Percentiles rank a stretch among this genome's conserved stretches.
Evolutionary conservation across 306 rosid species (phyloP).

Genomic region (Dalbergia cochinchinensis): DNA sequence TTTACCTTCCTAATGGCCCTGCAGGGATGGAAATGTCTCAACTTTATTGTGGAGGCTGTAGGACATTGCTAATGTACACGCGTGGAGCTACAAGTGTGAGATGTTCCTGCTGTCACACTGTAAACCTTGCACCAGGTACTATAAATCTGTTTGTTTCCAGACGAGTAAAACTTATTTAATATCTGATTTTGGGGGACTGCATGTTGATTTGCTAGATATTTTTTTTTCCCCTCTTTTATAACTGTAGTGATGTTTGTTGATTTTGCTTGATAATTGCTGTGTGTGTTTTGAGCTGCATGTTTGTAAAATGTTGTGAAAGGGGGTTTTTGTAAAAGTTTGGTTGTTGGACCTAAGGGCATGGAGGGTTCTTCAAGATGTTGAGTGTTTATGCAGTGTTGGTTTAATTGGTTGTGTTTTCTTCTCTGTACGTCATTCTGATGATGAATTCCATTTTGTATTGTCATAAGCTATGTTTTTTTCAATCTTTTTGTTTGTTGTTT

Average conservation of each 20-base stretch:
- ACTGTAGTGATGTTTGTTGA: constrained; percentile 36
- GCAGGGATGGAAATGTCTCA: constrained; percentile 95
- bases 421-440: constrained; percentile 24
- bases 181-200: constrained; percentile 25
- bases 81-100: constrained; percentile 95
- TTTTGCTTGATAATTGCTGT: constrained; percentile 12
- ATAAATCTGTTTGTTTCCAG: constrained; percentile 15
- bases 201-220: constrained; percentile 15
- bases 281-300: constrained; percentile 8
- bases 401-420: constrained; percentile 38
- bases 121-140: constrained; percentile 90
- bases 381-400: constrained; percentile 16
- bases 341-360: constrained; percentile 27
- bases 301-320: constrained; percentile 12
- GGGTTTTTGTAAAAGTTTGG: constrained; percentile 22
- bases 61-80: constrained; percentile 90
- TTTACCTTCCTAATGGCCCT: constrained; percentile 37
- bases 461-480: constrained; percentile 22
- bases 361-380: constrained; percentile 27
- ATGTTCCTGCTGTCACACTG: constrained; percentile 94
- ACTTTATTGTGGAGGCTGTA: constrained; percentile 95
- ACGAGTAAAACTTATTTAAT: constrained; percentile 22
- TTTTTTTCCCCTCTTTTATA: constrained; percentile 24
- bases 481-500: constrained; percentile 38
- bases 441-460: constrained; percentile 41